Evolutionary conservation across 371 early-diverging fungal species (phyloP).

Genomic region (Thermomucor indicae-seudaticae): DNA sequence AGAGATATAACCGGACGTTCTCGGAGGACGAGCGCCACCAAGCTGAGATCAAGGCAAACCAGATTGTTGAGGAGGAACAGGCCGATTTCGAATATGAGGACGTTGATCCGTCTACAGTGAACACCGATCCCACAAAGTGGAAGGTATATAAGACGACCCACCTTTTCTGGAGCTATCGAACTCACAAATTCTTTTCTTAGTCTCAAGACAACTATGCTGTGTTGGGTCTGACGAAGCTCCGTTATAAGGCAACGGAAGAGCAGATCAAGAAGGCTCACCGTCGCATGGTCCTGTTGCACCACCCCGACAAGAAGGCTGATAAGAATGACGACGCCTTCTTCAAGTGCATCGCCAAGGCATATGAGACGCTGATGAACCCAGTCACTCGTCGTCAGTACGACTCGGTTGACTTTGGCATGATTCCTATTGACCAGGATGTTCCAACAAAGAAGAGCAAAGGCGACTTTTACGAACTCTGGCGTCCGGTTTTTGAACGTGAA

Average conservation of each 20-base stretch:
- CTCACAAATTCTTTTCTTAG: constrained; percentile 4
- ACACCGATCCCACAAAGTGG: constrained; percentile 80
- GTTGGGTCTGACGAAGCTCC: constrained; percentile 75
- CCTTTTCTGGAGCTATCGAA: not conserved
- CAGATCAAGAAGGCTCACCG: constrained; percentile 84
- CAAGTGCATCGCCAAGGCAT: constrained; percentile 98
- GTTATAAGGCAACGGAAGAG: constrained; percentile 79
- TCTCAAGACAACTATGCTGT: constrained; percentile 86
- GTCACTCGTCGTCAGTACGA: constrained; percentile 95
- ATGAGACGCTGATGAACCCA: constrained; percentile 91
- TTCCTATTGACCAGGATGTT: constrained; percentile 47
- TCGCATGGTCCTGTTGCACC: constrained; percentile 82
- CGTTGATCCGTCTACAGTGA: constrained; percentile 60
- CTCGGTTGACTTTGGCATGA: constrained; percentile 83
- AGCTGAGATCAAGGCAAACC: constrained; percentile 43
- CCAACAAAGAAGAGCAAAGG: constrained; percentile 75
- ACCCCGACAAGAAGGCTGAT: constrained; percentile 89
- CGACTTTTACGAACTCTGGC: constrained; percentile 89
- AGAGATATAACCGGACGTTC: constrained; percentile 67
- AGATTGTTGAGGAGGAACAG: constrained; percentile 55
- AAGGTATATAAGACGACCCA: constrained; percentile 32
- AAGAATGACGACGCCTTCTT: constrained; percentile 93
- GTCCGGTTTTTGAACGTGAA: constrained; percentile 89
- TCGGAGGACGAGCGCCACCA: constrained; percentile 62
- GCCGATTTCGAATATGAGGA: constrained; percentile 72